These are phyloP conservation scores for Boechera stricta DNA, from an alignment of 345 rosid genomes.

Conservation along the genomic window DNA sequence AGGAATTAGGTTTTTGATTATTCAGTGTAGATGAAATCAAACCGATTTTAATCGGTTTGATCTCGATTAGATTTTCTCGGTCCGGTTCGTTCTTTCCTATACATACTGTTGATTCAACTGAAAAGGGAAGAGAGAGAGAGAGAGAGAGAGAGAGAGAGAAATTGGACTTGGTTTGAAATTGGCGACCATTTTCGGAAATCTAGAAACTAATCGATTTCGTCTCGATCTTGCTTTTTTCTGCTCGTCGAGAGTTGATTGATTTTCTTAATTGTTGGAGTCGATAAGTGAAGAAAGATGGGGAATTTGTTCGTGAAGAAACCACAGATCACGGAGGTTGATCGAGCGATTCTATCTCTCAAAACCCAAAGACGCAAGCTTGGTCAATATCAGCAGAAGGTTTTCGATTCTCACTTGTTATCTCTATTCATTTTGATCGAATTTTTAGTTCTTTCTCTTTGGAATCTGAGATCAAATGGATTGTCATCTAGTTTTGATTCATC, in stretches of 20 bases:
- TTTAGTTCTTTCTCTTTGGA: background rate
- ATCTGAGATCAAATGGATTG: slow-evolving; percentile 19
- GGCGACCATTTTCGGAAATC: background rate
- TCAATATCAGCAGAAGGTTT: slow-evolving; percentile 85
- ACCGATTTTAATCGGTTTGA: slow-evolving; percentile 11
- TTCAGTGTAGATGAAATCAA: background rate
- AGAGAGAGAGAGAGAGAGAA: too few species aligned
- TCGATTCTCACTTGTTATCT: slow-evolving; percentile 10
- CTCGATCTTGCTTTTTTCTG: background rate
- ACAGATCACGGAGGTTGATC: slow-evolving; percentile 93
- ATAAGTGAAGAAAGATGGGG: slow-evolving; percentile 57
- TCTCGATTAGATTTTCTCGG: background rate
- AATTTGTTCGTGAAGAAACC: slow-evolving; percentile 96
- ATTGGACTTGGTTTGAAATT: slow-evolving; percentile 32
- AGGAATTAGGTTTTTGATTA: background rate
- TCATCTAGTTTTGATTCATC: slow-evolving; percentile 5
- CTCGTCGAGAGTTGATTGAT: background rate
- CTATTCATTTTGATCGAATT: slow-evolving; percentile 2
- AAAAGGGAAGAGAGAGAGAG: slow-evolving; percentile 5
- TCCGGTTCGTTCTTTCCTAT: slow-evolving; percentile 4
- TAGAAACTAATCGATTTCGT: slow-evolving; percentile 12
- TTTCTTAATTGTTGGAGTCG: background rate
- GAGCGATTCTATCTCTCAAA: slow-evolving; percentile 95
- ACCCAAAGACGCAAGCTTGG: slow-evolving; percentile 96
- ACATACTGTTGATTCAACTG: slow-evolving; percentile 14